Evolutionary conservation across 106 monocot species (phyloP), one percentile per base, ranked within the genome.

Genomic region (Acorus gramineus): DNA sequence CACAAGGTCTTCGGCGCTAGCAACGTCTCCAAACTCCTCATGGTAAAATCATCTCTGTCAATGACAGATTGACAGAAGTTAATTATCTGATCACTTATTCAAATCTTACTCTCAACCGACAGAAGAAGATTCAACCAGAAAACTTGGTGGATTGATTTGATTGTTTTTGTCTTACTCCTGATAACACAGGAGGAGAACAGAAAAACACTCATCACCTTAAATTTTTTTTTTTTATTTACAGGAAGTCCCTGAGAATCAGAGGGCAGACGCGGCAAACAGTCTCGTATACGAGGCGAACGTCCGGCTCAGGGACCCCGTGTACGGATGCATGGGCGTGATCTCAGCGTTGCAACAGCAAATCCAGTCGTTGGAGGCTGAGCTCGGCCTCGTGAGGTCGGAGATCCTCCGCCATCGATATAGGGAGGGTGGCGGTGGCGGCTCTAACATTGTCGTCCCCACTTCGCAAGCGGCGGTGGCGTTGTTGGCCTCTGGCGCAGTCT

Each of bases 1-100:
- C 95, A 90, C 74, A 96, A 96, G 62, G 87, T 96, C 70, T 96
- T 90, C 69, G 95, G 95, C 44, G 95, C 95, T 47, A 96, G 95
- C 74, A 96, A 90, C 63, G 85, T 96, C 76, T 90, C 90, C 66
- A 95, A 95, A 80, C 78, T 95, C 86, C 84, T 95, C 7, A 68
- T 90, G 95, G 95, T 95, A 76, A 67, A 7, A 8, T 64, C 1
- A 51, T 28, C 11, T 43, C 7, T 1, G n/a, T n/a, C n/a, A n/a
- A n/a, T 28, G 28, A 28, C 28, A 28, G 28, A 28, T 28, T 28
- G 28, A 28, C 28, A 28, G 1, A 28, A 28, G 28, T 4, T 52
- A 6, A 3, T 63, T 45, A 52, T 67, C 43, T 60, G 14, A 14
- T 54, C 11, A 8, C 47, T 47, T 13, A 47, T 52, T 28, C 3